Evolutionary conservation across 1,284 basidiomycete genomes (phyloP).

Genomic region (Moesziomyces globuligerus): DNA sequence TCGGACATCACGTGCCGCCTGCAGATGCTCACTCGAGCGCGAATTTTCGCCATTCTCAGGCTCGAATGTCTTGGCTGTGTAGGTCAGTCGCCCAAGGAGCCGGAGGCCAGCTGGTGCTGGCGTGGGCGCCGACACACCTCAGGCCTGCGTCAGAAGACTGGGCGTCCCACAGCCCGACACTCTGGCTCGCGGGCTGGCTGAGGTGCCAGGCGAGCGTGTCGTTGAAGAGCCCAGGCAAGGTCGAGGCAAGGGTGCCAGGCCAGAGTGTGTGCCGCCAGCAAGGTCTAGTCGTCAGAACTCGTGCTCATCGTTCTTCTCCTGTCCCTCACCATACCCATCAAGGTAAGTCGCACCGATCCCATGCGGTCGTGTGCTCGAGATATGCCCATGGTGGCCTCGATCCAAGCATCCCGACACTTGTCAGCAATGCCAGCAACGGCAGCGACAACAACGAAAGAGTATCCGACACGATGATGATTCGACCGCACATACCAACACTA

Average conservation of each 20-base stretch:
- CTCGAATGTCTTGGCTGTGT: neutral
- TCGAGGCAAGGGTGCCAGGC: too few species aligned
- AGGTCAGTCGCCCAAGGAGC: too few species aligned
- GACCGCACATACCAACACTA: neutral
- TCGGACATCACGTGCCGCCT: neutral
- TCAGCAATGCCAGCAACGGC: slow-evolving; percentile 13
- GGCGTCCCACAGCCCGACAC: too few species aligned
- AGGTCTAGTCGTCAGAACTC: slow-evolving; percentile 18
- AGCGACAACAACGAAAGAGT: slow-evolving; percentile 23
- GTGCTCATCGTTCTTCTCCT: slow-evolving; percentile 17
- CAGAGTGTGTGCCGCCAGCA: slow-evolving; percentile 1
- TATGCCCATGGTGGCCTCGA: slow-evolving; percentile 46
- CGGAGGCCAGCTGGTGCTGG: too few species aligned
- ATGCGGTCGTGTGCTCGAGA: slow-evolving; percentile 40
- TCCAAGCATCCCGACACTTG: slow-evolving; percentile 21
- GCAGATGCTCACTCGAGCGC: too few species aligned
- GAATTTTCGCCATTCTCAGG: neutral
- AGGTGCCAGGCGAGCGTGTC: too few species aligned
- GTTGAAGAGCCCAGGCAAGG: too few species aligned
- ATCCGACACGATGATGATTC: slow-evolving; percentile 35
- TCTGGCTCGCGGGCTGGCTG: too few species aligned
- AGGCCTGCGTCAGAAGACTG: too few species aligned
- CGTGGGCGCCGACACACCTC: too few species aligned
- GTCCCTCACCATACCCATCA: slow-evolving; percentile 43
- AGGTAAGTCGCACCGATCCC: slow-evolving; percentile 50